Conservation (phyloP, 306 rosid species). For the Dalbergia cochinchinensis region DNA sequence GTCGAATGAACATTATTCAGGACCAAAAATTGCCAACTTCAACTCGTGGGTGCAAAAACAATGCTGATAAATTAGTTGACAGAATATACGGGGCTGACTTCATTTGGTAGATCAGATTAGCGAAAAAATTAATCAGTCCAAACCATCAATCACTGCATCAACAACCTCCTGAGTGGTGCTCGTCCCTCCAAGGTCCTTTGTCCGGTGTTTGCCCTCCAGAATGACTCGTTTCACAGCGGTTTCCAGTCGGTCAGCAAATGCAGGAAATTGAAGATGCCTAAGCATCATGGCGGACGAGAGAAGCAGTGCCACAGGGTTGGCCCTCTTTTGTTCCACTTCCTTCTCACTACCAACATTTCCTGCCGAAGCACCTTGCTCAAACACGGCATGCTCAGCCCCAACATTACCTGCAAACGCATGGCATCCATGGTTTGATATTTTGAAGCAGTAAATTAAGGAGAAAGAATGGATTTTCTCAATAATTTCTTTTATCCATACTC, state of each 20-base stretch:
- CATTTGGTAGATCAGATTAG: conserved; percentile 22
- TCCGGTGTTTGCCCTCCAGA: conserved; percentile 69
- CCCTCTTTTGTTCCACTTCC: conserved; percentile 67
- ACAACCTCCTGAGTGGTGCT: conserved; percentile 88
- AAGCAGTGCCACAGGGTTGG: conserved; percentile 93
- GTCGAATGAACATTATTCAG: conserved; percentile 41
- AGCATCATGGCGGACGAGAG: conserved; percentile 98
- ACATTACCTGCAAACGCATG: conserved; percentile 76
- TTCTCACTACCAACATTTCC: conserved; percentile 86
- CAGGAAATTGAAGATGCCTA: conserved; percentile 93
- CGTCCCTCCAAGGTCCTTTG: conserved; percentile 89
- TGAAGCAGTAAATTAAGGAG: not conserved
- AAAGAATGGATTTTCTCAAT: not conserved
- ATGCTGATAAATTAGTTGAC: conserved; percentile 16
- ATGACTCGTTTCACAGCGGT: conserved; percentile 82
- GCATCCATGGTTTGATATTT: conserved; percentile 13
- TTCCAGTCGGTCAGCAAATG: conserved; percentile 90
- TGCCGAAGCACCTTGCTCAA: conserved; percentile 99
- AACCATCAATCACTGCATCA: conserved; percentile 75
- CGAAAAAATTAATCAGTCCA: conserved; percentile 56
- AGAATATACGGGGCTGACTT: conserved; percentile 32
- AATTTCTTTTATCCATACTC: not conserved
- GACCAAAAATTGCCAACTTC: conserved; percentile 41
- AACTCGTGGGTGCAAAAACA: conserved; percentile 33
- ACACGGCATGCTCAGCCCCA: conserved; percentile 89